Evolutionary conservation across 352 stramenopile species (phyloP).

Genomic region (Phytophthora crassamura): DNA sequence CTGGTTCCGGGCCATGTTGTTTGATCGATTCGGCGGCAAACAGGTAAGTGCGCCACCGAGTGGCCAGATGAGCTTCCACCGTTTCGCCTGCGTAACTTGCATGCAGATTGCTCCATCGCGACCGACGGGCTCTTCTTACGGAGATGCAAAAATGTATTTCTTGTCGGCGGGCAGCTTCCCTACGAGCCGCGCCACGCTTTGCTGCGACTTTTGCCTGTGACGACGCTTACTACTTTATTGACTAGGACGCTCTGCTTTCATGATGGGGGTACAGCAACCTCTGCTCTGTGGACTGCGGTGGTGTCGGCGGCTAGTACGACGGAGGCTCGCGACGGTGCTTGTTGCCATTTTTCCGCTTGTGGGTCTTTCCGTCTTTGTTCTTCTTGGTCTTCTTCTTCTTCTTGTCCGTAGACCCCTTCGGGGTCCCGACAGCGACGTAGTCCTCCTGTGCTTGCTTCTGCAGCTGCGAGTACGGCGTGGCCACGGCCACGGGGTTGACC

Average conservation of each 20-base stretch:
- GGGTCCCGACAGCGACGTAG: constrained; percentile 1
- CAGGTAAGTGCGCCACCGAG: constrained; percentile 10
- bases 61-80: constrained; percentile 11
- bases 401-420: constrained; percentile 15
- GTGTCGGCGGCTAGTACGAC: constrained; percentile 3
- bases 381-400: constrained; percentile 32
- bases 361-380: constrained; percentile 10
- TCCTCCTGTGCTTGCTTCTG: constrained; percentile 27
- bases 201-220: constrained; percentile 13
- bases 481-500: constrained; percentile 70
- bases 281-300: constrained; percentile 17
- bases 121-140: constrained; percentile 1
- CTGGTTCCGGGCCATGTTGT: constrained; percentile 29
- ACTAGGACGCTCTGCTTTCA: constrained; percentile 15
- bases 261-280: constrained; percentile 16
- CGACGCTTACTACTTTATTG: constrained; percentile 26
- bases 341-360: constrained; percentile 29
- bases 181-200: constrained; percentile 26
- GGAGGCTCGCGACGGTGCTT: constrained; percentile 12
- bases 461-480: constrained; percentile 43
- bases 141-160: constrained; percentile 32
- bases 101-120: neutral
- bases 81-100: neutral
- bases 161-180: constrained; percentile 32
- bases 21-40: constrained; percentile 7